Conservation (phyloP, 768 basidiomycete species). For the Asterophora parasitica region DNA sequence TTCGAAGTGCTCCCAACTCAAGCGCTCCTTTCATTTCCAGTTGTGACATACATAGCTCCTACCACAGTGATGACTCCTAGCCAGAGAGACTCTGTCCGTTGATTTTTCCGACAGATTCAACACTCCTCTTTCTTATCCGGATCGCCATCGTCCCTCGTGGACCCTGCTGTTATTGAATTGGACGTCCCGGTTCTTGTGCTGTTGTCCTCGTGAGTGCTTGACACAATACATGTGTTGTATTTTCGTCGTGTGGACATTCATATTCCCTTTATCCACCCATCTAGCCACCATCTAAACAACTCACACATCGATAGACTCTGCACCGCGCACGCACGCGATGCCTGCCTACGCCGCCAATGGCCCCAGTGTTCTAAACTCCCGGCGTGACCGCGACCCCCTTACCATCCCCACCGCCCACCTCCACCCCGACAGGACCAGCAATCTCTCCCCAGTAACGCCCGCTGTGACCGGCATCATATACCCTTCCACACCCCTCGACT, state of each 20-base stretch:
- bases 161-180: no score
- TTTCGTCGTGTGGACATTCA: constrained; percentile 5
- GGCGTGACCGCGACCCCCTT: constrained; percentile 25
- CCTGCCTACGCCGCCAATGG: constrained; percentile 12
- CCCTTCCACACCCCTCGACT: constrained; percentile 35
- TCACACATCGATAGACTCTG: constrained; percentile 6
- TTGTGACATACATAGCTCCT: constrained; percentile 3
- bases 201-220: constrained; percentile 37
- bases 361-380: constrained; percentile 13
- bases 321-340: constrained; percentile 16
- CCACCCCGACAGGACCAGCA: constrained; percentile 17
- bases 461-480: constrained; percentile 46
- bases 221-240: constrained; percentile 28
- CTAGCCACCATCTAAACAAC: constrained; percentile 11
- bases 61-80: constrained; percentile 13
- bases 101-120: no score
- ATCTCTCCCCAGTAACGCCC: constrained; percentile 37
- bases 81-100: constrained; percentile 16
- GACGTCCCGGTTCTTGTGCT: constrained; percentile 22
- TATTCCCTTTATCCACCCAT: constrained; percentile 14
- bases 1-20: constrained; percentile 1
- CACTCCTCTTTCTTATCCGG: constrained; percentile 6
- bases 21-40: neutral
- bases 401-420: constrained; percentile 13
- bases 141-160: constrained; percentile 29